phyloP scores from a whole-genome alignment of 441 rosid species.

The Erodium texanum region DNA sequence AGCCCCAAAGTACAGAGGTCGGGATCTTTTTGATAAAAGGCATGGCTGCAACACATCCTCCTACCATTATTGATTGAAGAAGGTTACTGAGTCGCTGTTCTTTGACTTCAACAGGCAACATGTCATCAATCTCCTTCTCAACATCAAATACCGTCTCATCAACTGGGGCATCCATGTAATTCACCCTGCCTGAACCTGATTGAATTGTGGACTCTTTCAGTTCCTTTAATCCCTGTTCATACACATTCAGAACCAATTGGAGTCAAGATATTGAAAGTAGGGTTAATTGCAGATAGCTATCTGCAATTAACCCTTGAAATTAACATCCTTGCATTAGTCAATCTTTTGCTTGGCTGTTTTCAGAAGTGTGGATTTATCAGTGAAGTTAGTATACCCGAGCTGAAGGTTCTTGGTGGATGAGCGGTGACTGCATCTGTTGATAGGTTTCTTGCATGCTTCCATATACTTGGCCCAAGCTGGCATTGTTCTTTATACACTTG shows the following conservation, averaged over 20 bases:
- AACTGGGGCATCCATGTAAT: constrained; percentile 54
- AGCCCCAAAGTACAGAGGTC: no score
- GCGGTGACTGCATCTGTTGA: constrained; percentile 59
- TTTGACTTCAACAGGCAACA: constrained; percentile 64
- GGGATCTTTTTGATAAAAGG: constrained; percentile 67
- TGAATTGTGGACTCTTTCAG: constrained; percentile 65
- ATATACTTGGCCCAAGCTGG: constrained; percentile 54
- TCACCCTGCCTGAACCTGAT: constrained; percentile 45
- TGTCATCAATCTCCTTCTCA: constrained; percentile 61
- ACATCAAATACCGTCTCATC: constrained; percentile 58
- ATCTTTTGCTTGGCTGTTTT: no score
- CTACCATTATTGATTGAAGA: constrained; percentile 70
- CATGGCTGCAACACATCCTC: constrained; percentile 67
- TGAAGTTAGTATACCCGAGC: constrained; percentile 32
- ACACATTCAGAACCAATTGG: background rate
- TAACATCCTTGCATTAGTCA: no score
- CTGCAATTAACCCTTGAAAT: no score
- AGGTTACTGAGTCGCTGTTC: constrained; percentile 72
- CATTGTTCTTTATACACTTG: constrained; percentile 38
- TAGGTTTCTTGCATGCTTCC: constrained; percentile 59
- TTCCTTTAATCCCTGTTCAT: constrained; percentile 56
- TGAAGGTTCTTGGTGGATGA: constrained; percentile 48
- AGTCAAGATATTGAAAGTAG: no score
- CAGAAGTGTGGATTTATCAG: no score
- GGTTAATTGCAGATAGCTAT: no score